Evolutionary conservation across 768 basidiomycete genomes (phyloP), one percentile per base, ranked within the genome.

Genomic region (Ramaria rubella): DNA sequence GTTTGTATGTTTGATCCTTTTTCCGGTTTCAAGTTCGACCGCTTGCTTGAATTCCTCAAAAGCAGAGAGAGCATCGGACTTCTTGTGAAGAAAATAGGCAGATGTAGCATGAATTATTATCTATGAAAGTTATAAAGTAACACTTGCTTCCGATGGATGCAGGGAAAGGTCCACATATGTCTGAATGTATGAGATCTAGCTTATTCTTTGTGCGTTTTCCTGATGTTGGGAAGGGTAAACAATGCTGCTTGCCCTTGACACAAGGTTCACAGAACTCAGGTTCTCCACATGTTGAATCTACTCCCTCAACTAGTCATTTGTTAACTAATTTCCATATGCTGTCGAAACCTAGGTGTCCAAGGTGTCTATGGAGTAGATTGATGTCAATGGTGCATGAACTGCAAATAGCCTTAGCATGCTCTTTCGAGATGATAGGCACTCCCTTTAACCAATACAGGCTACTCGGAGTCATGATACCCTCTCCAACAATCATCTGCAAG

Each of bases 181-280:
- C 73, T 1, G 65, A 61, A 58, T 76, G 69, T 8, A 78, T 55
- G 19, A 11, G 36, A 11, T n/a, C 36, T 11, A 38, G 36, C n/a
- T 38, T 38, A n/a, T 0, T 49, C 49, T 0, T 57, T 33, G n/a
- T 17, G 24, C 11, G 46, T 55, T 29, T 34, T 55, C 19, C 54
- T 17, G 11, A 58, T 15, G 61, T 58, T 1, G 55, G 59, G 31
- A 67, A 62, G n/a, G n/a, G n/a, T n/a, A n/a, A n/a, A n/a, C n/a
- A n/a, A n/a, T n/a, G n/a, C n/a, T n/a, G n/a, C 62, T 59, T 30
- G 2, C 70, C n/a, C n/a, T n/a, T n/a, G n/a, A n/a, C n/a, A n/a
- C n/a, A n/a, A n/a, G n/a, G n/a, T n/a, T n/a, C n/a, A n/a, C n/a
- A n/a, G n/a, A n/a, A n/a, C n/a, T n/a, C n/a, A n/a, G n/a, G n/a